A percentile compares a stretch with the other conserved stretches of the same genome.
Evolutionary conservation across 768 basidiomycete species (phyloP).

Genomic region (Rhodotorula graminis): DNA sequence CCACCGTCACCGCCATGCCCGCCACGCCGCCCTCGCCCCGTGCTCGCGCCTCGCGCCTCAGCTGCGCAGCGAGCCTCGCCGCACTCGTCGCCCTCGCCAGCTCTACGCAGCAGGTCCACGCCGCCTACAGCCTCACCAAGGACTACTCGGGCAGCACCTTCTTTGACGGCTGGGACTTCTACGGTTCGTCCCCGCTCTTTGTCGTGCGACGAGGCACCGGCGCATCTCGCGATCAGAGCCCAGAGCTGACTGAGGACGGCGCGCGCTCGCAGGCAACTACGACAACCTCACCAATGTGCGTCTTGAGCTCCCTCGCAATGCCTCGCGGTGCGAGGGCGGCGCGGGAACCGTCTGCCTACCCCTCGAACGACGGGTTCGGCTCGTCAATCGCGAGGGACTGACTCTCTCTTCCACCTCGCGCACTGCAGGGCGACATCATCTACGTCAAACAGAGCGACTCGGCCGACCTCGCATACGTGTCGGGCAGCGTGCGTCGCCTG

Average conservation of each 20-base stretch:
- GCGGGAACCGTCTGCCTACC: too few relatives aligned
- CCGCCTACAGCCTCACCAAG: slow-evolving; percentile 10
- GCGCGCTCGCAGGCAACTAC: slow-evolving; percentile 16
- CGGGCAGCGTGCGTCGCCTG: slow-evolving; percentile 11
- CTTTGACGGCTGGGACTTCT: slow-evolving; percentile 23
- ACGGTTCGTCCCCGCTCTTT: background rate
- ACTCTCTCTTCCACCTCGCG: too few relatives aligned
- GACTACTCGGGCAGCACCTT: slow-evolving; percentile 7
- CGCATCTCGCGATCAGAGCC: too few relatives aligned
- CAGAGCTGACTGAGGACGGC: too few relatives aligned
- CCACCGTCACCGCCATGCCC: background rate
- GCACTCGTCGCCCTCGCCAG: background rate
- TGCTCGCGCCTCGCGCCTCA: background rate
- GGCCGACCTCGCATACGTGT: slow-evolving; percentile 22
- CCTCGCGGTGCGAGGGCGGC: too few relatives aligned
- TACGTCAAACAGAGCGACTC: slow-evolving; percentile 23
- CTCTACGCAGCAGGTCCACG: background rate
- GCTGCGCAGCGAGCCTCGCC: background rate
- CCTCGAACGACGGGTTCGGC: background rate
- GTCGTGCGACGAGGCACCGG: background rate
- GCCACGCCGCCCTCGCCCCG: background rate
- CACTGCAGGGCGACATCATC: slow-evolving; percentile 11
- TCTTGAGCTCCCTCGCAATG: too few relatives aligned
- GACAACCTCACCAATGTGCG: slow-evolving; percentile 24
- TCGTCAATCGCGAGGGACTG: too few relatives aligned